Evolutionary conservation across 164 flowering plant species (phyloP).

Genomic region (Hamamelis virginiana): DNA sequence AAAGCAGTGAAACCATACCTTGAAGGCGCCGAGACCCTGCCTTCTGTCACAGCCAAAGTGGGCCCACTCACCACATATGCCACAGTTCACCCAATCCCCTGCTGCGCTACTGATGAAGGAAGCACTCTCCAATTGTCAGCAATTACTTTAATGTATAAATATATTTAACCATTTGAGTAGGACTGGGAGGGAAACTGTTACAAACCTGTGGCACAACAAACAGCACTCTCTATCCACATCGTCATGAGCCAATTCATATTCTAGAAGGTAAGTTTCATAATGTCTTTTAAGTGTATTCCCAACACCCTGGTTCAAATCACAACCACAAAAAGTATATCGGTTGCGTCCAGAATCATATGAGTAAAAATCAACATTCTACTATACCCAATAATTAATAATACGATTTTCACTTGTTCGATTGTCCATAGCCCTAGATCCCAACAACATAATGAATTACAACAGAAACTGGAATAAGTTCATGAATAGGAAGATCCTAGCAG

Average conservation of each 20-base stretch:
- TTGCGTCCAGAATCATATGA: not conserved
- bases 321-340: not conserved
- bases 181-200: constrained; percentile 12
- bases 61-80: constrained; percentile 98
- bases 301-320: constrained; percentile 54
- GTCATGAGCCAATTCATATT: constrained; percentile 96
- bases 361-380: not conserved
- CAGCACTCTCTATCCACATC: constrained; percentile 99
- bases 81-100: constrained; percentile 99
- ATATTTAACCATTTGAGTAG: not conserved
- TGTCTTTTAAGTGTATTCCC: constrained; percentile 97
- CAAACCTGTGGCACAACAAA: constrained; percentile 89
- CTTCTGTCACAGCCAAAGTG: constrained; percentile 84
- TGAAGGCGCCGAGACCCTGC: constrained; percentile 97
- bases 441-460: no score
- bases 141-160: not conserved
- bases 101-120: constrained; percentile 83
- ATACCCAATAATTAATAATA: no score
- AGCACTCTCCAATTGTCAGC: not conserved
- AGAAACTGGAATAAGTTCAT: no score
- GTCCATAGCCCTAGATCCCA: no score
- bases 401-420: no score
- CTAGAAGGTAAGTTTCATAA: constrained; percentile 92
- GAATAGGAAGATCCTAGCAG: no score
- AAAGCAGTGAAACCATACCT: constrained; percentile 45